Evolutionary conservation across 768 basidiomycete species (phyloP).

Genomic region (Boletellus emodensis): DNA sequence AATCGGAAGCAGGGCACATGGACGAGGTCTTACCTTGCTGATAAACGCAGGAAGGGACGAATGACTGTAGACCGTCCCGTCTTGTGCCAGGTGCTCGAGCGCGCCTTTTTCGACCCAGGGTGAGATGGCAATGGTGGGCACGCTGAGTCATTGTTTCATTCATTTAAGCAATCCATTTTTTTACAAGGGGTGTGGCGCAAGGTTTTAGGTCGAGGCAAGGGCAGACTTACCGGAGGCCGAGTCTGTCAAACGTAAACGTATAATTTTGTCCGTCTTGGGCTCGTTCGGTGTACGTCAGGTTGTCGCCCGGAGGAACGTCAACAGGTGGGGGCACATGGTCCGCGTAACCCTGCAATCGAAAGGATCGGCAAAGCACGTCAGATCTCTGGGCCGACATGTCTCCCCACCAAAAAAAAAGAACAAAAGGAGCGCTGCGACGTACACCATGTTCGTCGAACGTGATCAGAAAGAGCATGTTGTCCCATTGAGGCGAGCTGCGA

Average conservation of each 20-base stretch:
- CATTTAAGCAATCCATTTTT: not conserved
- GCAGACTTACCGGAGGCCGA: slow-evolving; percentile 20
- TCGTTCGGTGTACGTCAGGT: slow-evolving; percentile 20
- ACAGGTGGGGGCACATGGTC: slow-evolving; percentile 23
- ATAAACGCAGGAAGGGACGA: slow-evolving; percentile 21
- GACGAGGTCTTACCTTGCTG: slow-evolving; percentile 11
- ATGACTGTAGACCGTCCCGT: slow-evolving; percentile 19
- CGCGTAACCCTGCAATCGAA: slow-evolving; percentile 17
- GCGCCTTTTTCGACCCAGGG: slow-evolving; percentile 23
- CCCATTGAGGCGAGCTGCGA: slow-evolving; percentile 24
- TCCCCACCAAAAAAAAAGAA: too few relatives aligned
- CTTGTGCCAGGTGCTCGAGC: slow-evolving; percentile 7
- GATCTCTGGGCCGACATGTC: not conserved
- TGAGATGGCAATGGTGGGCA: slow-evolving; percentile 21
- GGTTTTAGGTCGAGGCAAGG: not conserved
- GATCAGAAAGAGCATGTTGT: slow-evolving; percentile 16
- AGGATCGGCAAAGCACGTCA: not conserved
- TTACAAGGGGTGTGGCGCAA: too few relatives aligned
- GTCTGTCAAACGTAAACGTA: slow-evolving; percentile 22
- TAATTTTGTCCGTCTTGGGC: slow-evolving; percentile 18
- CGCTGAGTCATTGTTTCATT: slow-evolving; percentile 3
- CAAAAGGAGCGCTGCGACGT: not conserved
- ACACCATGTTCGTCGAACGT: slow-evolving; percentile 28
- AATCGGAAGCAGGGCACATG: not conserved
- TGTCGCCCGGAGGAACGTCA: slow-evolving; percentile 20